Evolutionary conservation across 2,329 filamentous ascomycete genomes (phyloP), one percentile per base, ranked within the genome.

Genomic region (Ceratocystis colombiana): DNA sequence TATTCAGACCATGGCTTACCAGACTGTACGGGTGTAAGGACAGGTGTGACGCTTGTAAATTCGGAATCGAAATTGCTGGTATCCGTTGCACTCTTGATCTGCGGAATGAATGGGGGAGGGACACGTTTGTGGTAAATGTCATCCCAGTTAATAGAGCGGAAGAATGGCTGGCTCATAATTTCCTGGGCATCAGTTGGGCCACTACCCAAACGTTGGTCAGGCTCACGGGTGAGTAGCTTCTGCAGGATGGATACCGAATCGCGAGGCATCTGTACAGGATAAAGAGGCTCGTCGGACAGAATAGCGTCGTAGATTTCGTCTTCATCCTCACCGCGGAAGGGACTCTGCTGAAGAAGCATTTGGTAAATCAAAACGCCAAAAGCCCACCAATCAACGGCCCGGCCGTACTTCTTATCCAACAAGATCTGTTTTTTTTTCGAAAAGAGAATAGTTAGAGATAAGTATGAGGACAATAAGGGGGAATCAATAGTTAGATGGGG

Each of bases 21-120:
- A 77, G 90, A 96, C 78, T 97, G 92, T 66, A 99, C 94, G 64
- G 94, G 94, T 37, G 94, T 99, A 71, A 99, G 82, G 67, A 99
- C 94, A 1, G 94, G 94, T 53, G 94, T 99, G 65, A 99, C 94
- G 73, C 93, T 97, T 0, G 94, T 99, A 75, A 99, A 99, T 75
- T 99, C 94, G 61, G 89, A 90, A 75, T 99, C 94, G 76, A 99
- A 99, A 79, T 99, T 99, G 81, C 92, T 96, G n/a, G 94, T 99
- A 78, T 99, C 94, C 55, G 94, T 96, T 7, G 92, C 84, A 74
- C 84, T 95, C 77, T 88, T 94, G 72, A 99, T 96, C 46, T 85
- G 84, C 20, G 94, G 94, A 76, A 92, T 77, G 79, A 96, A 97
- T 0, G 94, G 94, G 65, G 94, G 88, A 64, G 86, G 83, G 22